Evolutionary conservation across 1,284 basidiomycete genomes (phyloP).

Genomic region (Porogramme epimiltina): DNA sequence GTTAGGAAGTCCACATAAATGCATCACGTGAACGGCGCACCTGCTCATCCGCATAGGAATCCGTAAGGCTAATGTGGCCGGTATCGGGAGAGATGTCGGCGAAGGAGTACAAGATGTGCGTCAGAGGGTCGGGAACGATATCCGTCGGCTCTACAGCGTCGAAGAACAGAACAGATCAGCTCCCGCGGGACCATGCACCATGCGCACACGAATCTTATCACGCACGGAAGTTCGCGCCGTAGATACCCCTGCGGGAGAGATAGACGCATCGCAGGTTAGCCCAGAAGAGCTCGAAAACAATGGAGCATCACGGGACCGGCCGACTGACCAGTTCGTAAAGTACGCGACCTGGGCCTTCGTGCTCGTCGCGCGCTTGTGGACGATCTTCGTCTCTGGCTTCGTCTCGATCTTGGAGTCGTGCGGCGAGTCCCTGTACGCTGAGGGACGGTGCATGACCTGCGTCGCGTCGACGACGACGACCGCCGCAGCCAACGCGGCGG

Average conservation of each 20-base stretch:
- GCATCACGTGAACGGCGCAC: constrained; percentile 36
- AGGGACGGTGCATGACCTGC: constrained; percentile 58
- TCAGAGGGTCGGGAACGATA: constrained; percentile 57
- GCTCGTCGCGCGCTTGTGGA: constrained; percentile 47
- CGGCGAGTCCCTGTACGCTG: constrained; percentile 45
- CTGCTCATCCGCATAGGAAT: constrained; percentile 83
- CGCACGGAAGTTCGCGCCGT: constrained; percentile 78
- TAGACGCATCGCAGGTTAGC: too few relatives aligned
- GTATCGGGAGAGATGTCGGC: constrained; percentile 75
- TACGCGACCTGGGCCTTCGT: constrained; percentile 62
- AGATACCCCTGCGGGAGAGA: constrained; percentile 67
- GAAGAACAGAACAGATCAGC: too few relatives aligned
- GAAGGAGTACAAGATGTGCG: constrained; percentile 86
- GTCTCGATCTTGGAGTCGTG: constrained; percentile 37
- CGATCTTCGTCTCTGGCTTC: constrained; percentile 40
- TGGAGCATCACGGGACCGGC: background rate
- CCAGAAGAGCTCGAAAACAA: background rate
- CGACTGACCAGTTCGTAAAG: constrained; percentile 63
- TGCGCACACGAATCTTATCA: too few relatives aligned
- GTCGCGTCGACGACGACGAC: constrained; percentile 42
- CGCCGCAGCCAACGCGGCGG: constrained; percentile 23
- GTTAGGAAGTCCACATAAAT: background rate
- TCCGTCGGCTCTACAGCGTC: constrained; percentile 61
- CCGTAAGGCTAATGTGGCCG: constrained; percentile 73
- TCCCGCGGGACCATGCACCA: too few relatives aligned